These are phyloP conservation scores for Yarrowia sp. DNA, from an alignment of 805 yeast genomes.

Conservation along the genomic window DNA sequence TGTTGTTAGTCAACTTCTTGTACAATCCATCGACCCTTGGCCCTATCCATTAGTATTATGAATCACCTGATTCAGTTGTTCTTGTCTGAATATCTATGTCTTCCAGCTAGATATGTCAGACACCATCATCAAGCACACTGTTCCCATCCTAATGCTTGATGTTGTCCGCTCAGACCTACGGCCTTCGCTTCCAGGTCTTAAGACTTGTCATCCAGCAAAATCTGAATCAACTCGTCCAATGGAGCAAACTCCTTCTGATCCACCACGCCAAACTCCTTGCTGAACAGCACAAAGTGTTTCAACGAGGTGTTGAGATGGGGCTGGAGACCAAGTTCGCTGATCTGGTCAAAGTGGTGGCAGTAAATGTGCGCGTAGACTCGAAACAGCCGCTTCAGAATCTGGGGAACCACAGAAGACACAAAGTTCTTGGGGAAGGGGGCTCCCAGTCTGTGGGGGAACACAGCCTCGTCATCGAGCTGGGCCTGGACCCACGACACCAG, in stretches of 20 bases:
- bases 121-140: too few relatives aligned
- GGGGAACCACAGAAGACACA: conserved; percentile 71
- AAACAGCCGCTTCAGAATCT: conserved; percentile 88
- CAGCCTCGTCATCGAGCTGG: conserved; percentile 86
- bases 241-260: conserved; percentile 90
- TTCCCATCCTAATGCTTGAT: too few relatives aligned
- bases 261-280: conserved; percentile 81
- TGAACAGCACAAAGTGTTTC: conserved; percentile 89
- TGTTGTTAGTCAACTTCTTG: background rate
- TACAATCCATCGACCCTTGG: too few relatives aligned
- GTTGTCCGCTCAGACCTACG: background rate
- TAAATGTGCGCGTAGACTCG: conserved; percentile 97
- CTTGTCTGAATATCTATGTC: too few relatives aligned
- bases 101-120: too few relatives aligned
- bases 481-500: conserved; percentile 95
- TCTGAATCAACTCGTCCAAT: conserved; percentile 77
- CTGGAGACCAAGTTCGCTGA: conserved; percentile 88
- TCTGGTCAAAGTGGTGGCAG: conserved; percentile 97
- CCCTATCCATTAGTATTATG: background rate
- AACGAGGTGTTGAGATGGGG: conserved; percentile 92
- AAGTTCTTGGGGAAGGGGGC: conserved; percentile 92
- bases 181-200: background rate
- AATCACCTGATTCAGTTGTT: too few relatives aligned
- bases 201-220: conserved; percentile 58
- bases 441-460: conserved; percentile 88